Percentiles rank a stretch among this genome's conserved stretches.
These are phyloP conservation scores for Leishmania braziliensis DNA, from an alignment of 208 protist species.

Conservation along the genomic window DNA sequence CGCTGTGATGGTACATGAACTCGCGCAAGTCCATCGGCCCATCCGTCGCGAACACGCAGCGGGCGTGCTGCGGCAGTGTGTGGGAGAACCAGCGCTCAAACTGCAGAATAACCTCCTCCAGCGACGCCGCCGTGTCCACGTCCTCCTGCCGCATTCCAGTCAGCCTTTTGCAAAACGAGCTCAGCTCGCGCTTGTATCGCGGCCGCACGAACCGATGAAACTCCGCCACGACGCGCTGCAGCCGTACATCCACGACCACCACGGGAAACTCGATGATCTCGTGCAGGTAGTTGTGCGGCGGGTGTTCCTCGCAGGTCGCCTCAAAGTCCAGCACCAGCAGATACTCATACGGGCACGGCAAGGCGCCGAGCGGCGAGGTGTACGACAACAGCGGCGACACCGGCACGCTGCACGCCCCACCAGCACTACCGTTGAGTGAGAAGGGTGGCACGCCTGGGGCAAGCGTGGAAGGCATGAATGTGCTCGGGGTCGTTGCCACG, in stretches of 20 bases:
- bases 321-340: slow-evolving; percentile 93
- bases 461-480: slow-evolving; percentile 24
- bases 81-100: slow-evolving; percentile 83
- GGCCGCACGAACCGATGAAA: slow-evolving; percentile 93
- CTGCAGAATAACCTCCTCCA: slow-evolving; percentile 78
- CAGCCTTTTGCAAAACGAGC: slow-evolving; percentile 88
- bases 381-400: slow-evolving; percentile 53
- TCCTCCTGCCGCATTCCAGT: slow-evolving; percentile 94
- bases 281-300: slow-evolving; percentile 73
- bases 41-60: slow-evolving; percentile 80
- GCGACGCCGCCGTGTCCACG: slow-evolving; percentile 71
- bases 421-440: slow-evolving; percentile 17
- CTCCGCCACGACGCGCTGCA: slow-evolving; percentile 73
- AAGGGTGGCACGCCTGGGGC: slow-evolving; percentile 17
- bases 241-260: slow-evolving; percentile 81
- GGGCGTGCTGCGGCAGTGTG: slow-evolving; percentile 62
- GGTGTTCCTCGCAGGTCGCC: slow-evolving; percentile 87
- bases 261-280: slow-evolving; percentile 98
- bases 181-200: slow-evolving; percentile 74
- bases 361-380: slow-evolving; percentile 26
- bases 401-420: slow-evolving; percentile 38
- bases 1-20: slow-evolving; percentile 86
- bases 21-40: slow-evolving; percentile 79
- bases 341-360: slow-evolving; percentile 88
- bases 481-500: slow-evolving; percentile 39